Evolutionary conservation across 2,329 filamentous ascomycete species (phyloP).

Genomic region (Cladosporium sp.): DNA sequence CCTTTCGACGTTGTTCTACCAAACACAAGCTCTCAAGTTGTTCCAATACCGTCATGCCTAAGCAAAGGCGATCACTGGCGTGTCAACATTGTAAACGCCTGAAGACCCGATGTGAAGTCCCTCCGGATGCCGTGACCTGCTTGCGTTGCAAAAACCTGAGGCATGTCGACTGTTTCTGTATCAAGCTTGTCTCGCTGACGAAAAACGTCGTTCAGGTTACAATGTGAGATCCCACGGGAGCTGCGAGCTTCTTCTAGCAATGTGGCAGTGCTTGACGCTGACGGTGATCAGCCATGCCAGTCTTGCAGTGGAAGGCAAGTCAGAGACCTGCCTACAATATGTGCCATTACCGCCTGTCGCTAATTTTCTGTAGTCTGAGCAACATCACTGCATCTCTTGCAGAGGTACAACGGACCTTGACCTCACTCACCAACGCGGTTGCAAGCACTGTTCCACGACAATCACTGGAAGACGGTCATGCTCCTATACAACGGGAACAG

Average conservation of each 20-base stretch:
- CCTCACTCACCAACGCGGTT: not conserved
- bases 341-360: not conserved
- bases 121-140: not conserved
- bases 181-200: not conserved
- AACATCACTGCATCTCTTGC: not conserved
- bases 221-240: slow-evolving; percentile 1
- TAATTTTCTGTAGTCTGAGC: not conserved
- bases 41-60: not conserved
- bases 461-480: not conserved
- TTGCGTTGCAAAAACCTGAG: not conserved
- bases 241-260: not conserved
- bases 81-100: slow-evolving; percentile 4
- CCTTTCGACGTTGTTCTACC: not conserved
- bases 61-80: slow-evolving; percentile 1
- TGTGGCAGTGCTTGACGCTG: not conserved
- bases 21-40: not conserved
- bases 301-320: not conserved
- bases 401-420: not conserved
- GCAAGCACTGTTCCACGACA: not conserved
- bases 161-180: not conserved
- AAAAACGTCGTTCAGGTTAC: not conserved
- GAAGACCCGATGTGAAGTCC: slow-evolving; percentile 1
- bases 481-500: not conserved
- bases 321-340: not conserved
- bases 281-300: not conserved